These are phyloP conservation scores for Metschnikowia matae DNA, from an alignment of 805 yeast species.

Conservation along the genomic window DNA sequence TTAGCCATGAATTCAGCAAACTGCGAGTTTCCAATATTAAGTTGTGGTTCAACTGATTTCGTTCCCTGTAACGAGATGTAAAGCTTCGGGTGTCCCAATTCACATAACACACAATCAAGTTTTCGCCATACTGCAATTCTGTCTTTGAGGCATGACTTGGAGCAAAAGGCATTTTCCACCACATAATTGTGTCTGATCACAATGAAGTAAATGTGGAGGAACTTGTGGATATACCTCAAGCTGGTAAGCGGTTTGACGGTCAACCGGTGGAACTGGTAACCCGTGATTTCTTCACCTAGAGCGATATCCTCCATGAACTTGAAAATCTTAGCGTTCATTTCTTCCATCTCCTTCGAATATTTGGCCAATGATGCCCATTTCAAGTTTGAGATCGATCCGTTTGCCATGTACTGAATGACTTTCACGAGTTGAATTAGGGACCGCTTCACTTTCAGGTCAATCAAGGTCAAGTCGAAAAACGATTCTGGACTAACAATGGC, in stretches of 20 bases:
- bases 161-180: conserved; percentile 19
- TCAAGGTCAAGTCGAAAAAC: conserved; percentile 29
- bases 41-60: conserved; percentile 38
- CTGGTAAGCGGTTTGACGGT: conserved; percentile 32
- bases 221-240: conserved; percentile 38
- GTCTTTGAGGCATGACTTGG: conserved; percentile 17
- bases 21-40: conserved; percentile 45
- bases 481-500: conserved; percentile 87
- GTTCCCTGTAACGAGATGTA: conserved; percentile 55
- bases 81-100: conserved; percentile 58
- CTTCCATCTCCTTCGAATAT: conserved; percentile 36
- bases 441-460: conserved; percentile 46
- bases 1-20: conserved; percentile 73
- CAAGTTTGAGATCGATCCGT: conserved; percentile 62
- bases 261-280: conserved; percentile 26
- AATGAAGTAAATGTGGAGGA: conserved; percentile 31
- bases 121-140: conserved; percentile 28
- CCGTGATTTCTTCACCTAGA: conserved; percentile 3
- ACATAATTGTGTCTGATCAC: conserved; percentile 30
- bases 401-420: conserved; percentile 81
- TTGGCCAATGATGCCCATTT: conserved; percentile 57
- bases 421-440: conserved; percentile 77
- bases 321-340: conserved; percentile 26
- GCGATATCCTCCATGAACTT: conserved; percentile 28
- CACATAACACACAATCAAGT: conserved; percentile 45